Conservation (phyloP, 352 stramenopile species). For the Globisporangium carolinianum region DNA sequence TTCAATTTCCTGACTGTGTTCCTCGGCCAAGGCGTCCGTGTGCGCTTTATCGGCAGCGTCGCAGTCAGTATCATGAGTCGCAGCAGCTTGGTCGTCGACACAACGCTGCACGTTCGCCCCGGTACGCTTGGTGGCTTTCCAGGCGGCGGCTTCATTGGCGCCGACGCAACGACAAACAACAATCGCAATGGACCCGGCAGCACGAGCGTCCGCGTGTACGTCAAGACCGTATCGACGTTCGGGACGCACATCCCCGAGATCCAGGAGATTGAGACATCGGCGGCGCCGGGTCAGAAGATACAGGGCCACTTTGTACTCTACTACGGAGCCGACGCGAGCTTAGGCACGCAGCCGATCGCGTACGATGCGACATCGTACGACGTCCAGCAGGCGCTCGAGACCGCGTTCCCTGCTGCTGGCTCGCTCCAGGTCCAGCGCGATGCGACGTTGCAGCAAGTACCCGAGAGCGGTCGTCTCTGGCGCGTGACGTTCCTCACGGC, state of each 20-base stretch:
- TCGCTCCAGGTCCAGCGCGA: slow-evolving; percentile 43
- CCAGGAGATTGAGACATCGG: slow-evolving; percentile 84
- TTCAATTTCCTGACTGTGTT: slow-evolving; percentile 96
- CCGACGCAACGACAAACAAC: slow-evolving; percentile 75
- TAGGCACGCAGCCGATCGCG: slow-evolving; percentile 40
- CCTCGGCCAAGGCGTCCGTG: slow-evolving; percentile 69
- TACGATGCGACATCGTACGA: slow-evolving; percentile 72
- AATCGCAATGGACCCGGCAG: slow-evolving; percentile 94
- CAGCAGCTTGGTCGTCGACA: slow-evolving; percentile 90
- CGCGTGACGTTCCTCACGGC: slow-evolving; percentile 86
- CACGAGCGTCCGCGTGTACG: slow-evolving; percentile 83
- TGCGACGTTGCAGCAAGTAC: slow-evolving; percentile 42
- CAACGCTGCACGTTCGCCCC: slow-evolving; percentile 61
- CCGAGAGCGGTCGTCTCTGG: slow-evolving; percentile 77
- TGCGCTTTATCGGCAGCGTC: slow-evolving; percentile 83
- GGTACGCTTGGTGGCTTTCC: slow-evolving; percentile 92
- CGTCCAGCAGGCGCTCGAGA: slow-evolving; percentile 47
- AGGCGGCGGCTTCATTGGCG: slow-evolving; percentile 81
- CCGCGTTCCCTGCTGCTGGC: slow-evolving; percentile 39
- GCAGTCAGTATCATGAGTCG: slow-evolving; percentile 88
- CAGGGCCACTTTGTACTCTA: slow-evolving; percentile 68
- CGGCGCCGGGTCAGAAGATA: slow-evolving; percentile 79
- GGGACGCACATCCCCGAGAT: slow-evolving; percentile 86
- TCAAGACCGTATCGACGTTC: slow-evolving; percentile 89
- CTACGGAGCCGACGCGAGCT: slow-evolving; percentile 15